These are phyloP conservation scores for Plasmodium yoelii DNA, from an alignment of 169 alveolate genomes.

Conservation along the genomic window DNA sequence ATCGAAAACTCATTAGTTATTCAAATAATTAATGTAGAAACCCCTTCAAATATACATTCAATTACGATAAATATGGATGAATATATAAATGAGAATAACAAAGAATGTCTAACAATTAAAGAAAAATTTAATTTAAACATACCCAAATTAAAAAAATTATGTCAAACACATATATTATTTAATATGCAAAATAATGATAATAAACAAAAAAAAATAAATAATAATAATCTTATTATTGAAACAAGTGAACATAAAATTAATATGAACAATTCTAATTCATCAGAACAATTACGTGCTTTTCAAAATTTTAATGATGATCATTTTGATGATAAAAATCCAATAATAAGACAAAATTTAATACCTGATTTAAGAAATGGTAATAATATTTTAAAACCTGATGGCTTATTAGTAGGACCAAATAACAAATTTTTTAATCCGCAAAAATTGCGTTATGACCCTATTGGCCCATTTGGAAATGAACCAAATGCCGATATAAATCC, in stretches of 20 bases:
- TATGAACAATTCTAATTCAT: not conserved
- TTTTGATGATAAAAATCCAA: constrained; percentile 73
- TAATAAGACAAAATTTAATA: not conserved
- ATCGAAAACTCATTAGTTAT: constrained; percentile 55
- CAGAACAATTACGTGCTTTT: not conserved
- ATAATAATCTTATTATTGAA: constrained; percentile 10
- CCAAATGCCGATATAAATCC: constrained; percentile 83
- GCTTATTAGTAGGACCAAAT: constrained; percentile 85
- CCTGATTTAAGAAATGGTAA: constrained; percentile 19
- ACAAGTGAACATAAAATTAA: not conserved
- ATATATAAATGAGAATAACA: constrained; percentile 19
- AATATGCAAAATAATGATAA: constrained; percentile 22
- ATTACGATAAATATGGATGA: constrained; percentile 46
- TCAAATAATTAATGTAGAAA: constrained; percentile 45
- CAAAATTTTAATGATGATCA: constrained; percentile 29
- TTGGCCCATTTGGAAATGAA: constrained; percentile 86
- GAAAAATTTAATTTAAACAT: constrained; percentile 2
- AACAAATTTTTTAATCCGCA: constrained; percentile 79
- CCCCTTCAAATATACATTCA: constrained; percentile 32
- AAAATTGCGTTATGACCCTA: constrained; percentile 82
- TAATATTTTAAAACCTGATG: constrained; percentile 81
- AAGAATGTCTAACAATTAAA: constrained; percentile 2
- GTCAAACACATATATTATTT: constrained; percentile 33
- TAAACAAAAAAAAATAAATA: not conserved
- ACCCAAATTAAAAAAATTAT: constrained; percentile 32